Evolutionary conservation across 2,329 filamentous ascomycete genomes (phyloP).

Genomic region (Botrytis hyacinthi): DNA sequence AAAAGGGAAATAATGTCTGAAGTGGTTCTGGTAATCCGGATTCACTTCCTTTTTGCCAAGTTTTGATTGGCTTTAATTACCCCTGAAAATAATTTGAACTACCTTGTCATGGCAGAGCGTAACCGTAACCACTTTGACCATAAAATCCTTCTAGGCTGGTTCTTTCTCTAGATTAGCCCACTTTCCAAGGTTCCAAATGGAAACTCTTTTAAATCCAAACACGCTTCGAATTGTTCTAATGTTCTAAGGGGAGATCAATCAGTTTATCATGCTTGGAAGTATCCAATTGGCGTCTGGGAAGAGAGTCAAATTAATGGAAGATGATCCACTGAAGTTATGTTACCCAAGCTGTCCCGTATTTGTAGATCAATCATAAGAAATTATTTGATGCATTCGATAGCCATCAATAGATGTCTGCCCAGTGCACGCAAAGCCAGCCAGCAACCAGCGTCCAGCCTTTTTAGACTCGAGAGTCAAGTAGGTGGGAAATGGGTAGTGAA

Average conservation of each 20-base stretch:
- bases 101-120: neutral
- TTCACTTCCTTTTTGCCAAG: constrained; percentile 5
- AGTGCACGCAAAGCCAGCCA: constrained; percentile 2
- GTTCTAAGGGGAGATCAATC: constrained; percentile 18
- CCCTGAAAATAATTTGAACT: constrained; percentile 14
- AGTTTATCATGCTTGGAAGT: constrained; percentile 2
- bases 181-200: constrained; percentile 5
- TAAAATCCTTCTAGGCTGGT: constrained; percentile 12
- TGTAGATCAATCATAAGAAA: constrained; percentile 13
- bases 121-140: constrained; percentile 9
- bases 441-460: neutral
- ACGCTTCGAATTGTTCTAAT: constrained; percentile 7
- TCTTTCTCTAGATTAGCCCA: constrained; percentile 11
- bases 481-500: neutral
- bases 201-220: neutral
- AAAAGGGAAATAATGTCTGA: neutral
- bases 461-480: neutral
- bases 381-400: constrained; percentile 10
- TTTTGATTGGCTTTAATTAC: constrained; percentile 17
- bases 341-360: constrained; percentile 5
- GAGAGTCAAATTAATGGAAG: neutral
- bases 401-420: constrained; percentile 5
- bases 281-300: neutral
- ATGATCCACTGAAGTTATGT: neutral
- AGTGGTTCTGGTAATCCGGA: neutral